Base-by-base conservation (phyloP, 805 yeast species). In the Ogataea thermomethanolica region DNA sequence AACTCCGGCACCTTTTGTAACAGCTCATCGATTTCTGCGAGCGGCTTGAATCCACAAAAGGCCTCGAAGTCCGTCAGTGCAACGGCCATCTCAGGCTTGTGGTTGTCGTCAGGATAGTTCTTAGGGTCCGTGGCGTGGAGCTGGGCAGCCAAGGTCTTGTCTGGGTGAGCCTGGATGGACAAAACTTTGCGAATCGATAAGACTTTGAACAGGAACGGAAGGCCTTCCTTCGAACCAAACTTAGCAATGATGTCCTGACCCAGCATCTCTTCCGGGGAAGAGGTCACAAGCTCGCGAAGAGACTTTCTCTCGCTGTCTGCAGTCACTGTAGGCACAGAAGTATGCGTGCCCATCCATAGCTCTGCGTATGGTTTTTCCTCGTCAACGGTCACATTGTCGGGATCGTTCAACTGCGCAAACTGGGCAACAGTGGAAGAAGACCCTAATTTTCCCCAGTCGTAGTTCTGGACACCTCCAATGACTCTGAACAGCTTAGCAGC, bases 31-130 rank as follows among this genome's bases (percentile, higher is more conserved):
- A 93, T 75, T 65, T 89, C 84, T 25, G 70, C 73, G 56, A 90
- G 75, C 14, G 99, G 99, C 61, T 93, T 83, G 71, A 93, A 93
- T 0, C 99, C 99, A 66, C 99, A 93, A 67, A 93, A 91, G 0
- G 97, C 98, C 70, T 93, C 98, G 56, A 93, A 93, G 45, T 79
- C 86, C 15, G 98, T 90, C 39, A 93, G 81, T 7, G 99, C 99
- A 58, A 93, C 79, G 36, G 99, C 98, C 99, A 93, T 93, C 66
- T 93, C 99, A n/a, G 99, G 99, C 71, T 93, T 93, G 68, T 93
- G 99, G 70, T 93, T 93, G 62, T 83, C 95, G 67, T 93, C 99
- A 3, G 98, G 98, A 63, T 93, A 93, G 67, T 93, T 85, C 56
- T 80, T 79, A 41, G 99, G 98, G 67, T 93, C 98, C 22, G 71